Base-by-base conservation (phyloP, 257 asterid species). In the Striga asiatica region DNA sequence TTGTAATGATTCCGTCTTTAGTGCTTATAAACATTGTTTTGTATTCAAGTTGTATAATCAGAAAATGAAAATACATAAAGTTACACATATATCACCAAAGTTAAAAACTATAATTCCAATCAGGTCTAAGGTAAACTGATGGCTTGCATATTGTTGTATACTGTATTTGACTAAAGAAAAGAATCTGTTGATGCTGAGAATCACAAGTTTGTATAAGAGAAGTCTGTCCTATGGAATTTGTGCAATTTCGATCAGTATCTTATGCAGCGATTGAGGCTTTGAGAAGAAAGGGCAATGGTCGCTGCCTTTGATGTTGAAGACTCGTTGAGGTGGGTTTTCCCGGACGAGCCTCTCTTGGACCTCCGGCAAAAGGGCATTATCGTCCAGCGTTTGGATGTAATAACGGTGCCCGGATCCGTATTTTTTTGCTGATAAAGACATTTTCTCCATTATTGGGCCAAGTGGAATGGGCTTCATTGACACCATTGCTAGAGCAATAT, bases 231-330 rank as follows among this genome's bases (percentile, higher is more conserved):
- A 82, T 24, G 83, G 81, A 76, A 88, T 92, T 61, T 92, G 95
- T 17, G 94, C 93, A 48, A 92, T 82, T 71, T 92, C 93, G 18
- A 92, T 76, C 66, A 91, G 79, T 54, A 91, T 74, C 75, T 84
- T 84, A 66, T 92, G 95, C 57, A 84, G 73, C 28, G 99, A 78
- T 56, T 84, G 93, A 53, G 99, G 93, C 80, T 92, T 92, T 37
- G 99, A 88, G 88, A 92, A 92, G 93, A 92, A 92, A 43, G 99
- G 93, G 66, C 88, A 82, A 62, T 92, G 97, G 65, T 92, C 99
- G 56, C 95, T 80, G 69, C 93, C 95, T 67, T 88, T 92, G 58
- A 92, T 84, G 84, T 84, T 84, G 78, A 88, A 82, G 13, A 88
- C 89, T 12, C 95, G 93, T 68, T 88, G 93, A 0, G 97, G 94